Evolutionary conservation across 352 stramenopile species (phyloP), one percentile per base, ranked within the genome.

Genomic region (Phytophthora pini): DNA sequence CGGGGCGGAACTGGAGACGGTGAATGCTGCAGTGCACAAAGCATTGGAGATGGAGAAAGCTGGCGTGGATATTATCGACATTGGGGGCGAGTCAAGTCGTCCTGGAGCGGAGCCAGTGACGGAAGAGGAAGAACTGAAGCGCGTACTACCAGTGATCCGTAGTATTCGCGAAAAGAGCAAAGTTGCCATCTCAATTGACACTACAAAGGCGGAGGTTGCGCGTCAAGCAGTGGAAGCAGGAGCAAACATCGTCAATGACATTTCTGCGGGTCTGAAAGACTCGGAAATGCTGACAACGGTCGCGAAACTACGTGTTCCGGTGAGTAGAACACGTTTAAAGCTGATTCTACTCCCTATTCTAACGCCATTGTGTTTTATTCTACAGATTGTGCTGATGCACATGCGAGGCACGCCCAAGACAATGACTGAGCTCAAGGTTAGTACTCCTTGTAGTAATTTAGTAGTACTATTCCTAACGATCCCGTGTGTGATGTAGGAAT

Each of bases 51-150:
- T 99, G 89, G 84, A 90, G 41, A 59, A 72, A 7, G 66, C 96
- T 46, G 97, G 97, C 6, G 97, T 97, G 5, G 82, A 93, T 46
- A 97, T 99, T 49, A 84, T 99, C 38, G 98, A 99, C 74, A 96
- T 99, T 71, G 98, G 98, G 39, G 98, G 97, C n/a, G 97, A 99
- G 80, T 99, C 96, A 1, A 99, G 94, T 55, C 86, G 97, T n/a
- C 98, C 98, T n/a, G 95, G 95, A n/a, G 97, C 97, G 0, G 72
- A 83, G 9, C 59, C 88, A 12, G 85, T 99, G 39, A 74, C 73
- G 0, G 56, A 95, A 8, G 84, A 98, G 11, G 85, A 98, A 52
- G 97, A 99, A 68, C 73, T 99, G 2, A 52, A 65, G 11, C 84
- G 98, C 4, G 84, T 94, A 5, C 57, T 99, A n/a, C 97, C 97